These are phyloP conservation scores for Xanthoconium purpureum DNA, from an alignment of 768 basidiomycete species.

Conservation along the genomic window DNA sequence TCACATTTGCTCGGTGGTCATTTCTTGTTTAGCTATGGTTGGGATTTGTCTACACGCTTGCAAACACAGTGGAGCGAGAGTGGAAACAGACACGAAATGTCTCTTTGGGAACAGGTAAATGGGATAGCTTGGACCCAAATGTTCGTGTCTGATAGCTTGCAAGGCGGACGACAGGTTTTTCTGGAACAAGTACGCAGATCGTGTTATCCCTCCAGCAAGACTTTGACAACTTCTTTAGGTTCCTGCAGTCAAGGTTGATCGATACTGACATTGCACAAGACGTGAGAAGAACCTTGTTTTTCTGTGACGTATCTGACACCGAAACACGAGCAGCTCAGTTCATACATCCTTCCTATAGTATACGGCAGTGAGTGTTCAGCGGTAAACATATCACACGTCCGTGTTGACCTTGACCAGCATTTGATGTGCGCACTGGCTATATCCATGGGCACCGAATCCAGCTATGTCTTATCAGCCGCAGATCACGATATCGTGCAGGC, in stretches of 20 bases:
- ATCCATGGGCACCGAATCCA: conserved; percentile 79
- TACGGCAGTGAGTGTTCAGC: conserved; percentile 77
- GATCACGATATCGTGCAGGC: conserved; percentile 91
- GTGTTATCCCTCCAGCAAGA: neutral
- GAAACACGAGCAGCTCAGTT: conserved; percentile 56
- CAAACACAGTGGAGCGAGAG: conserved; percentile 74
- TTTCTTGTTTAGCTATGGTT: conserved; percentile 88
- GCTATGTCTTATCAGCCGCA: conserved; percentile 86
- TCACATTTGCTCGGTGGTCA: conserved; percentile 77
- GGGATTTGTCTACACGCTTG: conserved; percentile 83
- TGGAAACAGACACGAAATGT: conserved; percentile 48
- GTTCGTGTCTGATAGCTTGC: conserved; percentile 10
- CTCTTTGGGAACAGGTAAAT: conserved; percentile 78
- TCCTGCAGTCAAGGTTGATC: conserved; percentile 61
- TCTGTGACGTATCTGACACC: conserved; percentile 6
- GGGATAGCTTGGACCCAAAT: neutral
- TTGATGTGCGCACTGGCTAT: conserved; percentile 74
- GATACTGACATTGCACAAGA: conserved; percentile 56
- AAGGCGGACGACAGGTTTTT: conserved; percentile 96
- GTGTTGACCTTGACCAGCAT: conserved; percentile 49
- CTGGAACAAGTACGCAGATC: conserved; percentile 71
- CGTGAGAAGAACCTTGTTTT: conserved; percentile 43
- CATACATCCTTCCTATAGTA: conserved; percentile 88
- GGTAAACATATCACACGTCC: neutral
- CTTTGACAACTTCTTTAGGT: conserved; percentile 30